Conservation (phyloP, 2,329 filamentous ascomycete genomes). For the Lizonia empirigonia region DNA sequence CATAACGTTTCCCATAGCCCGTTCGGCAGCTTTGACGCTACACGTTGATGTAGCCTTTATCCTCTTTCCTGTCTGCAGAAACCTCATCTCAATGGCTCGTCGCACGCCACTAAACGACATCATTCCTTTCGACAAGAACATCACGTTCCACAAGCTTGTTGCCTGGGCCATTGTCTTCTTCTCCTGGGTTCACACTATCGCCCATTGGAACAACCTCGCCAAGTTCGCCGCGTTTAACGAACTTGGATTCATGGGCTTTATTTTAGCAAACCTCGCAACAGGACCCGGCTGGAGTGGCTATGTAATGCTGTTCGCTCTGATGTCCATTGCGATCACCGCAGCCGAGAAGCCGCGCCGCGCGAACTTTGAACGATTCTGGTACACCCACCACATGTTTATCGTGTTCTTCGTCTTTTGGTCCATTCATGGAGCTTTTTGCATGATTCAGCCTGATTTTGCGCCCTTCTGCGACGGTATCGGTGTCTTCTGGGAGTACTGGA, state of each 20-base stretch:
- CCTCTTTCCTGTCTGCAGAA: constrained; percentile 81
- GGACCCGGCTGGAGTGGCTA: constrained; percentile 88
- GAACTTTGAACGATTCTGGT: constrained; percentile 91
- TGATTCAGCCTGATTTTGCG: constrained; percentile 83
- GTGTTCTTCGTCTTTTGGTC: constrained; percentile 91
- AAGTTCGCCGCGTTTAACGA: constrained; percentile 76
- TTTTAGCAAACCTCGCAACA: constrained; percentile 76
- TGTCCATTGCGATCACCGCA: constrained; percentile 78
- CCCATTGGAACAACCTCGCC: constrained; percentile 87
- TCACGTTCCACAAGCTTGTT: constrained; percentile 83
- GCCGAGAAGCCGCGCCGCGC: constrained; percentile 77
- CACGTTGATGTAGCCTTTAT: constrained; percentile 83
- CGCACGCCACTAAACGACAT: constrained; percentile 85
- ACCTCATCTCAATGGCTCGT: constrained; percentile 78
- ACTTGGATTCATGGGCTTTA: constrained; percentile 77
- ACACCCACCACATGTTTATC: constrained; percentile 86
- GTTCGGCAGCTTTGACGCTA: constrained; percentile 75
- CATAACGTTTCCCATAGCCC: constrained; percentile 75
- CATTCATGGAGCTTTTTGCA: constrained; percentile 87
- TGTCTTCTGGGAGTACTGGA: constrained; percentile 90
- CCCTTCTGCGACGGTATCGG: constrained; percentile 78
- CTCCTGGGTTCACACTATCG: constrained; percentile 83
- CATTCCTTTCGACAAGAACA: constrained; percentile 88
- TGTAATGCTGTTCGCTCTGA: constrained; percentile 78
- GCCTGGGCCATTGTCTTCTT: constrained; percentile 90